Conservation (phyloP, 768 basidiomycete species). For the Trametes cubensis region DNA sequence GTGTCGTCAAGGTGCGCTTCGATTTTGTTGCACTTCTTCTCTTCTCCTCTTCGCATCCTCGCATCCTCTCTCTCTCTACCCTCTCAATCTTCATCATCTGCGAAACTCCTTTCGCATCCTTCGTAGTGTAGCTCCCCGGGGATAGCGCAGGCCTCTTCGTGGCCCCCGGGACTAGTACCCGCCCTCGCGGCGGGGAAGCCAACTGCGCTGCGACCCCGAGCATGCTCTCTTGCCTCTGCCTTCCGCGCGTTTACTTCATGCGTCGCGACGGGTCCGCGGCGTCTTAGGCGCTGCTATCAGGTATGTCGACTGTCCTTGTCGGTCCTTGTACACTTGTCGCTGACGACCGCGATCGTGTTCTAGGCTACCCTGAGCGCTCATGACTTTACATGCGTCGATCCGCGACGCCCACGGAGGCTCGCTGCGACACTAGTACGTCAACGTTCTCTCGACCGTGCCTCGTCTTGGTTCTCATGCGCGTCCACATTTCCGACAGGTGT, state of each 20-base stretch:
- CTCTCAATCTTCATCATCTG: too few species aligned
- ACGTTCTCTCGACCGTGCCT: neutral
- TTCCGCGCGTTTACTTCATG: neutral
- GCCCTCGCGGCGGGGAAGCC: slow-evolving; percentile 13
- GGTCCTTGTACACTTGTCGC: too few species aligned
- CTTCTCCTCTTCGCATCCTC: neutral
- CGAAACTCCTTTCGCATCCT: neutral
- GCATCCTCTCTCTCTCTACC: neutral
- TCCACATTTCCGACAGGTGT: neutral
- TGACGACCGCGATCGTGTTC: too few species aligned
- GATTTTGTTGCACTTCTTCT: neutral
- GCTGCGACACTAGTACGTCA: too few species aligned
- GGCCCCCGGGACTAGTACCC: slow-evolving; percentile 12
- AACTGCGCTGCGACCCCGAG: slow-evolving; percentile 10
- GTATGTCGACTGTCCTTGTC: too few species aligned
- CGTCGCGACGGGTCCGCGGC: neutral
- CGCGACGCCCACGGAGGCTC: too few species aligned
- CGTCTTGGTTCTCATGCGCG: too few species aligned
- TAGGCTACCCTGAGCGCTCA: too few species aligned
- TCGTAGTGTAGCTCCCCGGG: neutral
- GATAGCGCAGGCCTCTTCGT: slow-evolving; percentile 10
- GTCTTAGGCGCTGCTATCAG: neutral
- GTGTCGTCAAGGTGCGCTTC: too few species aligned
- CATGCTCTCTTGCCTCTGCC: neutral
- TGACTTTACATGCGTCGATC: too few species aligned